Evolutionary conservation across 2,329 filamentous ascomycete species (phyloP).

Genomic region (Pseudocercospora cruenta): DNA sequence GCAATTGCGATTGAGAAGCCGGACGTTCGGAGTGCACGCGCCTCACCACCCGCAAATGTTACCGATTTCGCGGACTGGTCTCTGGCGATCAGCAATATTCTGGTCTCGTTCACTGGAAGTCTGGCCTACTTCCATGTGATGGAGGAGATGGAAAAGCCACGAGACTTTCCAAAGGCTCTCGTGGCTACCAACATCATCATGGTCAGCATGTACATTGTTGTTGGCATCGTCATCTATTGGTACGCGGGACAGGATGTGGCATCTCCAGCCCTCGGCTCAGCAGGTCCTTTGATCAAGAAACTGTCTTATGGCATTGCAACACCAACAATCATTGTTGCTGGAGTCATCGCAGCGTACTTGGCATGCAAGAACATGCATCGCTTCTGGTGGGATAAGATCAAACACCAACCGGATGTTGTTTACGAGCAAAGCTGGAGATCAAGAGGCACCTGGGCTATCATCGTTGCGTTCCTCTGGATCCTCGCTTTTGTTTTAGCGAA

Average conservation of each 20-base stretch:
- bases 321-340: constrained; percentile 72
- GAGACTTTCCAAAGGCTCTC: constrained; percentile 66
- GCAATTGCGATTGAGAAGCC: constrained; percentile 51
- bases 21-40: constrained; percentile 41
- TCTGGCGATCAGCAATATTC: constrained; percentile 65
- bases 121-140: constrained; percentile 60
- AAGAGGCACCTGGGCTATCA: constrained; percentile 56
- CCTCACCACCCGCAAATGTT: constrained; percentile 46
- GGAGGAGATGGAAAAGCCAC: constrained; percentile 64
- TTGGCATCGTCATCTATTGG: constrained; percentile 70
- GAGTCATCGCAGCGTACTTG: constrained; percentile 71
- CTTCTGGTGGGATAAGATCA: constrained; percentile 52
- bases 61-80: constrained; percentile 38
- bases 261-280: constrained; percentile 68
- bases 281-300: constrained; percentile 59
- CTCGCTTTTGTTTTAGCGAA: constrained; percentile 70
- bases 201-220: constrained; percentile 66
- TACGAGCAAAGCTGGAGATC: constrained; percentile 34
- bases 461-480: constrained; percentile 61
- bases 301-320: constrained; percentile 70
- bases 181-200: constrained; percentile 63
- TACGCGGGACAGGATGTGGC: constrained; percentile 64
- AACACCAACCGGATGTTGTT: constrained; percentile 30
- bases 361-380: constrained; percentile 67
- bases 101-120: constrained; percentile 67